Evolutionary conservation across 129 eudicot genomes (phyloP), one percentile per base, ranked within the genome.

Genomic region (Escallonia rubra): DNA sequence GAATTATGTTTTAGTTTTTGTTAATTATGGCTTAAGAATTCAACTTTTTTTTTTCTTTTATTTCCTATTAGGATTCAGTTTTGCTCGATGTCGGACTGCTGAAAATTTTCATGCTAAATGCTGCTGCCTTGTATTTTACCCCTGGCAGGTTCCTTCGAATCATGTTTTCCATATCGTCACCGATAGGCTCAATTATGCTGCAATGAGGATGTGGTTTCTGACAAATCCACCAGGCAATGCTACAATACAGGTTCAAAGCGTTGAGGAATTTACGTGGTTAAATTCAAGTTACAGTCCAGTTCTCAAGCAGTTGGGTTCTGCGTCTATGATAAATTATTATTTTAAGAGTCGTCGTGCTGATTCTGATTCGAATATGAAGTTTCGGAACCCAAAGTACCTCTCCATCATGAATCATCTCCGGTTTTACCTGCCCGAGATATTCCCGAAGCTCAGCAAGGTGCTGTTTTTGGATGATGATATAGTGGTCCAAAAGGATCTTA

Each of bases 131-230:
- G 0, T 41, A 48, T 81, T 47, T 63, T 64, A 14, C 51, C 15
- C 57, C 52, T 43, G 49, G 39, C 95, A 93, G 99, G 76, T 89
- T 72, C 84, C 96, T 23, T 86, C 91, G 14, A 74, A 73, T 41
- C 95, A 89, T 48, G 96, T 93, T 38, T 89, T 93, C 77, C 99
- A 93, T 76, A 76, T 93, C 34, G 99, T 93, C 52, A 93, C 99
- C 4, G 99, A 93, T 66, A 89, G 83, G 80, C 88, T 93, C 38
- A 93, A 93, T 72, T 93, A 84, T 59, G 99, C 95, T 50, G 96
- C 99, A 52, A 93, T 93, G 99, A 82, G 83, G 72, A 93, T 93
- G 99, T 93, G 99, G 99, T 93, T 93, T 78, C 80, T 89, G 74
- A 81, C 90, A 41, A 89, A 93, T 72, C 92, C 93, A 49, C 92